Percentiles rank a stretch among this genome's conserved stretches.
Conservation (phyloP, 2,329 filamentous ascomycete species). For the Calonectria pseudoreteaudii region DNA sequence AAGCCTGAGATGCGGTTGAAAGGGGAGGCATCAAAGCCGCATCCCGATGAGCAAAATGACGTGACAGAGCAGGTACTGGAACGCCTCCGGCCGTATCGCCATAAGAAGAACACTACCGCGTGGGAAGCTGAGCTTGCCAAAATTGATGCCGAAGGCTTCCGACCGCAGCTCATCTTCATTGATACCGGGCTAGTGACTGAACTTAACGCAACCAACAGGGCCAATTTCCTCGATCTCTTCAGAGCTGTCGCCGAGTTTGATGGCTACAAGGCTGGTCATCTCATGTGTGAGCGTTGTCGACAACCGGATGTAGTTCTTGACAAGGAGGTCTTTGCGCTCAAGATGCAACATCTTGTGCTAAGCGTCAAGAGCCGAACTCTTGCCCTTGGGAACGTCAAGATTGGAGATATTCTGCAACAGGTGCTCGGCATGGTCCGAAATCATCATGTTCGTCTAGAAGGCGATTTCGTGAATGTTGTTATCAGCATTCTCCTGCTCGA, state of each 20-base stretch:
- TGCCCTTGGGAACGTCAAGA: constrained; percentile 92
- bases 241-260: constrained; percentile 96
- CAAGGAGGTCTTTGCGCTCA: constrained; percentile 89
- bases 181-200: constrained; percentile 96
- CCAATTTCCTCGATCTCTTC: constrained; percentile 96
- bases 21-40: constrained; percentile 45
- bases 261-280: constrained; percentile 91
- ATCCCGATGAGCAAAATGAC: constrained; percentile 69
- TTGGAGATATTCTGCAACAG: constrained; percentile 92
- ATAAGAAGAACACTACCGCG: constrained; percentile 69
- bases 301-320: constrained; percentile 93
- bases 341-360: constrained; percentile 96
- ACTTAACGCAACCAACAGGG: constrained; percentile 85
- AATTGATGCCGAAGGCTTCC: constrained; percentile 88
- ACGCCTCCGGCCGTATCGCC: constrained; percentile 79
- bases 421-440: constrained; percentile 91
- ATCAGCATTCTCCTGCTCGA: constrained; percentile 94
- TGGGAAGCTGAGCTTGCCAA: constrained; percentile 82
- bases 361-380: constrained; percentile 92
- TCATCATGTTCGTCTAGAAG: constrained; percentile 94
- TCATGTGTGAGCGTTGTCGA: constrained; percentile 96
- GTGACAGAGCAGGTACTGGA: constrained; percentile 89
- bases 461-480: constrained; percentile 98
- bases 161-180: constrained; percentile 96
- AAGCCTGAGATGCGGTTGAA: constrained; percentile 70